Evolutionary conservation across 352 stramenopile species (phyloP).

Genomic region (Globisporangium echinulatum): DNA sequence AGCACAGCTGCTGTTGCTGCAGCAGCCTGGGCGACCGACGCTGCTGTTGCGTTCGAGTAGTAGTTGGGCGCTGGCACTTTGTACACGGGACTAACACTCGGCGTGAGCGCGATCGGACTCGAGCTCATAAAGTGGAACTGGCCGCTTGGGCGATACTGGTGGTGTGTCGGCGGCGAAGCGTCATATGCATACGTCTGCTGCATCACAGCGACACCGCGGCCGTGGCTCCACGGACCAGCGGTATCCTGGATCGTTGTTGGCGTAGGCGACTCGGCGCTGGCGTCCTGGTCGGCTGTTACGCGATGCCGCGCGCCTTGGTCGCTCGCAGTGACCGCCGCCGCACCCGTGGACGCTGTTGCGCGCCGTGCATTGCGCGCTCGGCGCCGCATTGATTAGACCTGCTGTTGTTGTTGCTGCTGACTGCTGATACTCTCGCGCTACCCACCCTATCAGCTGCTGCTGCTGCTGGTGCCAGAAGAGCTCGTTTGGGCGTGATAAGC

Average conservation of each 20-base stretch:
- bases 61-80: slow-evolving; percentile 20
- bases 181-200: slow-evolving; percentile 1
- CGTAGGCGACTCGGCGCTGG: not conserved
- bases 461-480: too few relatives aligned
- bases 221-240: slow-evolving; percentile 12
- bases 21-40: slow-evolving; percentile 15
- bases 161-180: slow-evolving; percentile 1
- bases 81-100: slow-evolving; percentile 39
- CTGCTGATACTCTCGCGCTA: too few relatives aligned
- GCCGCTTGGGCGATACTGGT: slow-evolving; percentile 26
- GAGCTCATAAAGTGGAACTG: slow-evolving; percentile 23
- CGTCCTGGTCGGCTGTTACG: not conserved
- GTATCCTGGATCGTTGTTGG: not conserved
- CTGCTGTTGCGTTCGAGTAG: slow-evolving; percentile 6
- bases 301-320: slow-evolving; percentile 9
- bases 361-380: slow-evolving; percentile 5
- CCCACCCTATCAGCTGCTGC: too few relatives aligned
- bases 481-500: too few relatives aligned
- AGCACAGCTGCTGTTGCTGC: slow-evolving; percentile 7
- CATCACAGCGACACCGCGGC: not conserved
- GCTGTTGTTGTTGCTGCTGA: too few relatives aligned
- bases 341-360: not conserved
- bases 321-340: not conserved
- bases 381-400: slow-evolving; percentile 3
- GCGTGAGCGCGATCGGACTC: slow-evolving; percentile 38